Base-by-base conservation (phyloP, 78 protist genomes). In the Pirum gemmata region DNA sequence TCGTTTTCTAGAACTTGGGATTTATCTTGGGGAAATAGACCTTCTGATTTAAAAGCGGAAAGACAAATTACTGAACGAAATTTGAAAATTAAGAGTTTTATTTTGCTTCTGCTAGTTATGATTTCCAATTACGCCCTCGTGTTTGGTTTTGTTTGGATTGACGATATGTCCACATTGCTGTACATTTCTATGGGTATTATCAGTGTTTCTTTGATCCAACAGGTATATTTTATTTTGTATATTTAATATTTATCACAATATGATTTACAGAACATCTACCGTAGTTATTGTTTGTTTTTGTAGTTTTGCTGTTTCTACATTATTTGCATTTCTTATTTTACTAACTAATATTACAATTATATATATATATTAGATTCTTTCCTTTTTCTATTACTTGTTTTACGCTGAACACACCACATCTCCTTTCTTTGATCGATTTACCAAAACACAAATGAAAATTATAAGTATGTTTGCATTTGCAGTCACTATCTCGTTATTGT, bases 1-100 rank as follows among this genome's bases (percentile, higher is more conserved):
- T 0, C 90, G 33, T 33, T 87, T 40, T 2, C 90, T 78, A 82
- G 90, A 74, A 73, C 83, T 34, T 87, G 8, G 8, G 90, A 87
- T 27, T 33, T 87, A 35, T 78, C 83, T 41, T 87, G 90, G 90
- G 90, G 90, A 2, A 87, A 87, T 41, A 36, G 83, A 35, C 73
- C 76, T 2, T 76, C 79, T 2, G 79, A 76, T 51, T 51, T 51
- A 51, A 51, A 51, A 5, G 67, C 67, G 5, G 67, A 51, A 21
- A 51, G 13, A 51, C 5, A 21, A 13, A 51, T 21, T 5, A 51
- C 67, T 51, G 13, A 13, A 51, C 5, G 13, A 13, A 51, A 21
- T 21, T 51, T 51, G 67, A 51, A 51, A 51, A 21, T 51, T 51
- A 51, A 51, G 13, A 51, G 67, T 13, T 51, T 51, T 51, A 51